phyloP scores from a whole-genome alignment of 75 land plant genomes.

The Pinus albicaulis region DNA sequence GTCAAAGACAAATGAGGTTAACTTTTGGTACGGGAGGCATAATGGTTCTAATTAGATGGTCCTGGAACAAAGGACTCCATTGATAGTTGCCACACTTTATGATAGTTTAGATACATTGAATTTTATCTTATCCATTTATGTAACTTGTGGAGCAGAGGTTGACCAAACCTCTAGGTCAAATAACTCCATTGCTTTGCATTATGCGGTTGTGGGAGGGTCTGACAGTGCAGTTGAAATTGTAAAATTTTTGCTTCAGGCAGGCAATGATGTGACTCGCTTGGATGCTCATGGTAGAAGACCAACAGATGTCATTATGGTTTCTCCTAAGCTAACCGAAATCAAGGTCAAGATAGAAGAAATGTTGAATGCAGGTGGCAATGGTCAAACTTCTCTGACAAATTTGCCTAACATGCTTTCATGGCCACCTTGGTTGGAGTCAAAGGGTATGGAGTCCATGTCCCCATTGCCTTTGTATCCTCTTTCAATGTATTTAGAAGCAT shows the following conservation, averaged over 20 bases:
- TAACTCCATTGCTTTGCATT: conserved; percentile 69
- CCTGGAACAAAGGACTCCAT: conserved; percentile 53
- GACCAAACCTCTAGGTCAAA: conserved; percentile 49
- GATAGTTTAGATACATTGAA: conserved; percentile 62
- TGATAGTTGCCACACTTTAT: conserved; percentile 76
- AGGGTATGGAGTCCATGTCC: conserved; percentile 9
- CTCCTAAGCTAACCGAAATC: conserved; percentile 23
- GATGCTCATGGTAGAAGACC: conserved; percentile 62
- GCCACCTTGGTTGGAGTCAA: not conserved
- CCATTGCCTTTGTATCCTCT: conserved; percentile 21
- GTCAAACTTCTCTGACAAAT: conserved; percentile 2
- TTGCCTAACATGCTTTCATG: conserved; percentile 6
- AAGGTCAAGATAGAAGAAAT: conserved; percentile 39
- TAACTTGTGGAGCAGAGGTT: conserved; percentile 36
- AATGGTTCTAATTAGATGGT: conserved; percentile 50
- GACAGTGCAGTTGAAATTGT: conserved; percentile 35
- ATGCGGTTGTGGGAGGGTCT: conserved; percentile 80
- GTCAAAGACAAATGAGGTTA: conserved; percentile 44
- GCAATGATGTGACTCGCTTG: conserved; percentile 43
- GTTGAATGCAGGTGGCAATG: conserved; percentile 13
- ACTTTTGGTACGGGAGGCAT: conserved; percentile 55
- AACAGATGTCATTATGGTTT: conserved; percentile 45
- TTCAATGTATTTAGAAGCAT: conserved; percentile 35
- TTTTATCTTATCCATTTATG: conserved; percentile 34
- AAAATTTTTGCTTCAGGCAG: conserved; percentile 49